Base-by-base conservation (phyloP, 2,329 filamentous ascomycete species). In the Aschersonia sp. region DNA sequence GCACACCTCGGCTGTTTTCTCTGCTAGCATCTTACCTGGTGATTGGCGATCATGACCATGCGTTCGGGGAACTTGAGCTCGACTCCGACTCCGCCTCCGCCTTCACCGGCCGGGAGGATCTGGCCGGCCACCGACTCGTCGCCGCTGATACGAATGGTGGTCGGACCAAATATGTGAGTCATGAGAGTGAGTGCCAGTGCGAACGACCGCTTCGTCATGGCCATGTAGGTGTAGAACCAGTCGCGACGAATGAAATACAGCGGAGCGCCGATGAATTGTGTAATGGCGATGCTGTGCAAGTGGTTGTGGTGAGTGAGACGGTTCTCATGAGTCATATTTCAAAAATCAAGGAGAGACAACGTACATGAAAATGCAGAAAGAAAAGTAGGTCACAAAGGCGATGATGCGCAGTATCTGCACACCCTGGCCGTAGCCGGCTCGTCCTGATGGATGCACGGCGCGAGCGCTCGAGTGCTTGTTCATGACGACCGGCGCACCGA, bases 121-220 rank as follows among this genome's bases (percentile, higher is more conserved):
- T 94, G 84, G 12, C 80, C 84, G 5, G 80, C 75, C 53, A 94
- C 85, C 31, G 83, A 87, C 46, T 77, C 79, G 64, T 94, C 87
- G 42, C 88, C 88, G 61, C 86, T 92, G 57, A 94, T 84, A 48
- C 85, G 75, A 48, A 94, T 82, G 4, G 80, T 75, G 0, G 86
- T 92, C 3, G 87, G 85, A n/a, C 84, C 83, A 83, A 86, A 94
- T 72, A 85, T 85, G 58, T 91, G 80, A 10, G 86, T 94, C 70
- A 91, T 80, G 43, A 82, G 84, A 28, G 84, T 89, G 52, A 83
- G 80, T 43, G 88, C 68, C 12, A 94, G 74, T 40, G 84, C 85
- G 62, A 94, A 94, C 2, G 78, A 85, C 59, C 86, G 79, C 64
- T 94, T 94, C 9, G 87, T 92, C 62, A 88, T 76, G 41, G 86